Base-by-base conservation (phyloP, 225 moss, liverwort and hornwort genomes). In the Thuidium tamariscinum region DNA sequence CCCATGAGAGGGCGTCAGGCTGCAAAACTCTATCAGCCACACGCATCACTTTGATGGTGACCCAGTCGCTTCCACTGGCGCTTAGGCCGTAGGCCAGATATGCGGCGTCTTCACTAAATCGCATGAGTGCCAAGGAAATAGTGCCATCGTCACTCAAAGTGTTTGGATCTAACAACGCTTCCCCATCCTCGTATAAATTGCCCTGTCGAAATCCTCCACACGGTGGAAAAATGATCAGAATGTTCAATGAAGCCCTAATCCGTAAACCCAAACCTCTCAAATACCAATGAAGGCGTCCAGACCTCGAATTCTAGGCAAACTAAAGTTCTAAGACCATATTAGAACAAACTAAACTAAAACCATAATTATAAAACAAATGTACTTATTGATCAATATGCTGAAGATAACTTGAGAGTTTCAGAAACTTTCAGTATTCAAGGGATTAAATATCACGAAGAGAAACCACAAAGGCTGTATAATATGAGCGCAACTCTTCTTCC, bases 61-160 rank as follows among this genome's bases (percentile, higher is more conserved):
- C 60, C 97, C 97, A 97, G 85, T 97, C 97, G 83, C 97, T 97
- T 29, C 97, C 97, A 76, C 95, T 95, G 73, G 93, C 64, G 86
- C 97, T 95, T 32, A 93, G 90, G 12, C 95, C 97, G 84, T 83
- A 95, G 29, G 95, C 93, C 72, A 97, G 68, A 84, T 90, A 90
- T 26, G 83, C 81, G 48, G 92, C 95, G 83, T 95, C 90, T 81
- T 93, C 88, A 81, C 92, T 97, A 68, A 97, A 88, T 63, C 91
- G 80, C 89, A 83, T 88, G 26, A 87, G 57, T 21, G 95, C 87
- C 82, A 97, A 87, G 68, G 97, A 95, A 61, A 93, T 84, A 29
- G 97, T 95, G 78, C 97, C 97, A 90, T 97, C 97, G 49, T 92
- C 91, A 91, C 95, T 97, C 93, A 93, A 92, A 46, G 86, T 91